A percentile compares a stretch with the other conserved stretches of the same genome.
Evolutionary conservation across 2,329 filamentous ascomycete species (phyloP).

Genomic region (Paecilomyces formosus): DNA sequence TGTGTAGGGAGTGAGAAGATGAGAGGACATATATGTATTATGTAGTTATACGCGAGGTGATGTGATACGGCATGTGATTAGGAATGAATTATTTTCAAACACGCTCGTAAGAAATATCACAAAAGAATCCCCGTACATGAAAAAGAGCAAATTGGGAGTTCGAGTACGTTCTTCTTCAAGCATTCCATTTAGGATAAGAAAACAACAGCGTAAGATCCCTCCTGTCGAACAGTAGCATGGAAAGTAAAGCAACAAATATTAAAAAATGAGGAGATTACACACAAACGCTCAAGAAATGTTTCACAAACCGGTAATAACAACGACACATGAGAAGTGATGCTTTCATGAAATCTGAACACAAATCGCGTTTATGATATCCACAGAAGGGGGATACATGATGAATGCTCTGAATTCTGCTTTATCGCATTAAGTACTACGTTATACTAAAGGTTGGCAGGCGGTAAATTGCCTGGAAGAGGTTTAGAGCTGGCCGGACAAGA

Average conservation of each 20-base stretch:
- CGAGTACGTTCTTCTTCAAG: background rate
- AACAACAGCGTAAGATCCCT: background rate
- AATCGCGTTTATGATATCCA: background rate
- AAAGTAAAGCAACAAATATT: slow-evolving; percentile 4
- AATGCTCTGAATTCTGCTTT: background rate
- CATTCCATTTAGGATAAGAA: background rate
- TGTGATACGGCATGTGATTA: too few relatives aligned
- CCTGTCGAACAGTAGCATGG: background rate
- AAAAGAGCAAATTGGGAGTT: background rate
- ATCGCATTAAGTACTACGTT: background rate
- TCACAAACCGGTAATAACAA: background rate
- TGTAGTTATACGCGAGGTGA: too few relatives aligned
- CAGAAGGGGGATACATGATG: background rate
- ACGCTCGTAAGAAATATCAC: background rate
- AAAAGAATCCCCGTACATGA: background rate
- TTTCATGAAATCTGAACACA: background rate
- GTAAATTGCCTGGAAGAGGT: background rate
- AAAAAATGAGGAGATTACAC: slow-evolving; percentile 9
- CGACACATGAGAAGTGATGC: background rate
- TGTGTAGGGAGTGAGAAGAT: too few relatives aligned
- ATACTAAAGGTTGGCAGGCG: background rate
- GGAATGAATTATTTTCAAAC: background rate
- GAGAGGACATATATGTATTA: too few relatives aligned
- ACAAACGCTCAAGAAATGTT: slow-evolving; percentile 2
- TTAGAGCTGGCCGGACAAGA: slow-evolving; percentile 68